These are phyloP conservation scores for Bipolaris zeicola DNA, from an alignment of 2,329 filamentous ascomycete genomes.

Conservation along the genomic window DNA sequence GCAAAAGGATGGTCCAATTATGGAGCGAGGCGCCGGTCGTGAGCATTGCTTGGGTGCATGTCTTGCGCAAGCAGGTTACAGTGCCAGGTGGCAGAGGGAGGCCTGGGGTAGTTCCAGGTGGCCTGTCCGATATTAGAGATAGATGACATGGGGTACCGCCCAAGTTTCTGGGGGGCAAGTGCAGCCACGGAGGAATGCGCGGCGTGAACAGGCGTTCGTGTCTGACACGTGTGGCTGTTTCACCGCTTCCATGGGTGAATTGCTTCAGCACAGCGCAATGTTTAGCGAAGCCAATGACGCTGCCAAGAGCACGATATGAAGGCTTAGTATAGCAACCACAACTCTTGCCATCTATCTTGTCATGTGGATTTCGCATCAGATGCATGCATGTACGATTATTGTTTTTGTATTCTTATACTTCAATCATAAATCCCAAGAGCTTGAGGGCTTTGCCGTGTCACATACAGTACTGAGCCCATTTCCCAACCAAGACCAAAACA, in stretches of 20 bases:
- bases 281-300: slow-evolving; percentile 16
- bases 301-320: slow-evolving; percentile 6
- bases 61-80: slow-evolving; percentile 36
- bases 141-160: slow-evolving; percentile 19
- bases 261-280: slow-evolving; percentile 12
- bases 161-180: background rate
- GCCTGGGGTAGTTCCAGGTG: slow-evolving; percentile 6
- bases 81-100: slow-evolving; percentile 18
- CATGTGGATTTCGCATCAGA: background rate
- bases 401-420: background rate
- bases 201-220: slow-evolving; percentile 28
- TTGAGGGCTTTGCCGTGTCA: background rate
- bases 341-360: too few relatives aligned
- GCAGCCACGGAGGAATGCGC: slow-evolving; percentile 8
- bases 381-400: background rate
- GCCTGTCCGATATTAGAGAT: slow-evolving; percentile 17
- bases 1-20: slow-evolving; percentile 44
- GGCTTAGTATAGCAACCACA: background rate
- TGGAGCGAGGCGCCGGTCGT: slow-evolving; percentile 47
- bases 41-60: slow-evolving; percentile 49
- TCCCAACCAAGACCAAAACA: background rate
- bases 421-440: background rate
- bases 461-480: background rate
- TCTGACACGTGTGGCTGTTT: slow-evolving; percentile 25
- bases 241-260: slow-evolving; percentile 18